Conservation (phyloP, 805 yeast genomes). For the Saccharomycopsis sp. region DNA sequence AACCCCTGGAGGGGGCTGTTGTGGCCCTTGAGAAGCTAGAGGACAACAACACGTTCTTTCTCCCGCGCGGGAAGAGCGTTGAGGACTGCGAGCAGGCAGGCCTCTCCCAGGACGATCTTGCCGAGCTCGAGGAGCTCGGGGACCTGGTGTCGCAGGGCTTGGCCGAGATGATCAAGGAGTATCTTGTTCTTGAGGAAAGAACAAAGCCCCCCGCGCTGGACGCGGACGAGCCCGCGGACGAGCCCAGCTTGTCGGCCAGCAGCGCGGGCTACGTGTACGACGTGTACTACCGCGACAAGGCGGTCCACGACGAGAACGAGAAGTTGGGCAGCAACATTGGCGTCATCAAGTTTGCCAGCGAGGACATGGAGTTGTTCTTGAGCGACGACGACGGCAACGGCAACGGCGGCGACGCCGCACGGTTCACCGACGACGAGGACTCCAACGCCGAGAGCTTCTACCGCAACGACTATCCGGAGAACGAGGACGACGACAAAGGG, state of each 20-base stretch:
- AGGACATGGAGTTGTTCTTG: conserved; percentile 26
- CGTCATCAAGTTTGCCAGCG: conserved; percentile 32
- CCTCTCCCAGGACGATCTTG: conserved; percentile 7
- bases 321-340: conserved; percentile 23
- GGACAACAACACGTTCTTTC: conserved; percentile 13
- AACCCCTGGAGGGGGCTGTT: background rate
- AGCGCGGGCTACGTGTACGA: conserved; percentile 81
- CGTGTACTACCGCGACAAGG: conserved; percentile 63
- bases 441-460: conserved; percentile 89
- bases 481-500: conserved; percentile 58
- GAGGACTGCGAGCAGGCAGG: background rate
- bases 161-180: conserved; percentile 64
- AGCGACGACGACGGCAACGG: conserved; percentile 34
- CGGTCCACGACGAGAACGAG: conserved; percentile 42
- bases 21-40: too few species aligned
- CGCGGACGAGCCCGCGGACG: conserved; percentile 6
- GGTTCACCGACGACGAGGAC: conserved; percentile 64
- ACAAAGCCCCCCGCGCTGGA: conserved; percentile 2
- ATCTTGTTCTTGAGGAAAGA: conserved; percentile 35
- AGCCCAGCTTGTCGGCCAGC: conserved; percentile 1
- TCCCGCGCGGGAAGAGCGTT: conserved; percentile 12
- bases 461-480: conserved; percentile 90
- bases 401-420: conserved; percentile 23
- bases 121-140: conserved; percentile 22
- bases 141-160: conserved; percentile 49